Conservation (phyloP, 2,329 filamentous ascomycete species). For the Chaetoscypha palmicola region DNA sequence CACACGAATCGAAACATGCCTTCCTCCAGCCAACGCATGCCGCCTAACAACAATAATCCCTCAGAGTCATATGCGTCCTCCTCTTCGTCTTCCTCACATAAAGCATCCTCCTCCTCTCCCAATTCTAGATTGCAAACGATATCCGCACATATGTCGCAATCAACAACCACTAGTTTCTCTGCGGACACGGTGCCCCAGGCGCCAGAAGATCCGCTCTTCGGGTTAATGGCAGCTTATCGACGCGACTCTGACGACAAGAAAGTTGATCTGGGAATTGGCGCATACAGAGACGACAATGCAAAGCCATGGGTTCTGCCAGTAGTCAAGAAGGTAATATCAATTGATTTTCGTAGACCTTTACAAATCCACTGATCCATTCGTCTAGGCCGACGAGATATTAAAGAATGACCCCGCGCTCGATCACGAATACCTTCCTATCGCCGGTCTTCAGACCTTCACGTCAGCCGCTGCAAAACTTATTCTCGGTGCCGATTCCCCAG, state of each 20-base stretch:
- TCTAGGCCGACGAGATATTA: conserved; percentile 82
- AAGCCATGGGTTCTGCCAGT: conserved; percentile 97
- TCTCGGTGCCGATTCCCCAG: conserved; percentile 70
- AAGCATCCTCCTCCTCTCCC: conserved; percentile 32
- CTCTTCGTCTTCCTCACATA: background rate
- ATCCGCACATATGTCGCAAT: conserved; percentile 59
- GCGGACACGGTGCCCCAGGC: conserved; percentile 76
- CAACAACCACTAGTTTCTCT: conserved; percentile 58
- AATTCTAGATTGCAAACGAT: conserved; percentile 53
- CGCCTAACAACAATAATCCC: background rate
- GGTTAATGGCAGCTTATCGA: conserved; percentile 80
- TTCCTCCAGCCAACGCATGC: background rate
- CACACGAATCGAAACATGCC: background rate
- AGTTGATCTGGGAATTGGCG: conserved; percentile 86
- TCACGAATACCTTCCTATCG: conserved; percentile 97
- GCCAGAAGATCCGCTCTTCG: conserved; percentile 91
- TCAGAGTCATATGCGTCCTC: conserved; percentile 10
- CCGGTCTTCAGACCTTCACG: conserved; percentile 79
- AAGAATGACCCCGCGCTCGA: conserved; percentile 84
- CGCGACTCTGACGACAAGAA: conserved; percentile 73
- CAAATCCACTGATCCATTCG: conserved; percentile 7
- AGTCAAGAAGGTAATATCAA: conserved; percentile 89
- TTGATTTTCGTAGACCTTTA: too few species aligned
- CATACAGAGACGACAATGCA: conserved; percentile 88
- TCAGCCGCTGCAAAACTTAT: conserved; percentile 86